These are phyloP conservation scores for Candida ipomoeae DNA, from an alignment of 805 yeast species.

Conservation along the genomic window DNA sequence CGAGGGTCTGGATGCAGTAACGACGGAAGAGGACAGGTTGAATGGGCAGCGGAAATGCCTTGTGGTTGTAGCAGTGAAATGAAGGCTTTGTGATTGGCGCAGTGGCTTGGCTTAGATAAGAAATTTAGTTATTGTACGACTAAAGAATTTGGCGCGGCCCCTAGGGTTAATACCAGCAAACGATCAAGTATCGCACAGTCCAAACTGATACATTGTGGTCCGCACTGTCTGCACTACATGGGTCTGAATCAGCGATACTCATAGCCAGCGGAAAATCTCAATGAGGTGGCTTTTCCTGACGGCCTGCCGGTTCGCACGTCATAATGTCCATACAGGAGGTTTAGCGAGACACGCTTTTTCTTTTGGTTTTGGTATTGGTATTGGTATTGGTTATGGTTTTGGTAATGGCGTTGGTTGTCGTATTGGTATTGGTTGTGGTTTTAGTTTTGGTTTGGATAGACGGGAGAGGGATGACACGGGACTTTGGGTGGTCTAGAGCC, in stretches of 20 bases:
- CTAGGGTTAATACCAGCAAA: background rate
- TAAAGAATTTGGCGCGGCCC: constrained; percentile 3
- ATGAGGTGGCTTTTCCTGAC: background rate
- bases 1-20: background rate
- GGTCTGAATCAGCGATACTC: background rate
- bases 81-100: background rate
- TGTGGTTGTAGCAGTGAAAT: background rate
- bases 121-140: constrained; percentile 1
- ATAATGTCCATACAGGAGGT: background rate
- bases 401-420: too few relatives aligned
- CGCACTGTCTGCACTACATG: constrained; percentile 2
- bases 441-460: too few relatives aligned
- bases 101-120: constrained; percentile 1
- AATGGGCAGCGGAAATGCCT: background rate
- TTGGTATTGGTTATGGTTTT: too few relatives aligned
- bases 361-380: background rate
- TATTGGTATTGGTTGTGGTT: too few relatives aligned
- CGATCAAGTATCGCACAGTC: constrained; percentile 1
- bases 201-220: background rate
- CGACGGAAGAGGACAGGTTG: background rate
- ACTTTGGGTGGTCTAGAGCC: background rate
- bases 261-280: background rate
- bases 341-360: background rate
- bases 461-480: too few relatives aligned
- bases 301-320: background rate